Percentiles rank a stretch among this genome's conserved stretches.
Evolutionary conservation across 495 filamentous ascomycete species (phyloP).

Genomic region (Tuber umbilicatum): DNA sequence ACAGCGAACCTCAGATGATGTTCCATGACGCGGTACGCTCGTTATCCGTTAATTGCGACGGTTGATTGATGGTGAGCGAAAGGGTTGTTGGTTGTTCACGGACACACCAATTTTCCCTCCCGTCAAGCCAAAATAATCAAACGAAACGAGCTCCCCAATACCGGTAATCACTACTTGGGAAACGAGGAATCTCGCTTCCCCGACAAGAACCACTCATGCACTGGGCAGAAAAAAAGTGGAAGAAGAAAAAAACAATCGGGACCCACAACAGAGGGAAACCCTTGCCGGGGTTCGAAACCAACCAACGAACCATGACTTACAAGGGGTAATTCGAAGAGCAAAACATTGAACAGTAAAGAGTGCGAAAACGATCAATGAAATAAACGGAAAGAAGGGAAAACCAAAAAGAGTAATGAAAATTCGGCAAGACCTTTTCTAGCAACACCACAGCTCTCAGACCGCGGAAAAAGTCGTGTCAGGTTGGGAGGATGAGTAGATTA

Average conservation of each 20-base stretch:
- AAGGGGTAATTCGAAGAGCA: conserved; percentile 22
- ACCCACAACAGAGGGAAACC: conserved; percentile 18
- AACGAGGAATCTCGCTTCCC: conserved; percentile 25
- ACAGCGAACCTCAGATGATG: conserved; percentile 26
- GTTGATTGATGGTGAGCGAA: background rate
- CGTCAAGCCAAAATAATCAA: conserved; percentile 35
- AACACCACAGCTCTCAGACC: conserved; percentile 29
- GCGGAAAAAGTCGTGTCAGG: conserved; percentile 27
- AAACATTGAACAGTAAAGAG: conserved; percentile 16
- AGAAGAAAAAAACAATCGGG: conserved; percentile 23
- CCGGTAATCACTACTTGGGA: background rate
- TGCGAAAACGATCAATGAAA: conserved; percentile 26
- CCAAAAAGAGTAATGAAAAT: conserved; percentile 18
- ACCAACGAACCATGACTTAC: conserved; percentile 27
- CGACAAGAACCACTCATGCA: conserved; percentile 25
- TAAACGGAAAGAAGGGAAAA: conserved; percentile 15
- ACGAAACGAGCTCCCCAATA: conserved; percentile 30
- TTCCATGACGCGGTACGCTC: conserved; percentile 28
- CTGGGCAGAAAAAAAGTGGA: conserved; percentile 1
- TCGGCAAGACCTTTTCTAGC: conserved; percentile 37
- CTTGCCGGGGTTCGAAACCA: conserved; percentile 31
- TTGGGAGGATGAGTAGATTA: conserved; percentile 27
- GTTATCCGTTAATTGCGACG: conserved; percentile 37
- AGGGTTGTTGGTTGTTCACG: conserved; percentile 19
- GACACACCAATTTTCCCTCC: conserved; percentile 31